These are phyloP conservation scores for Ehretia macrophylla DNA, from an alignment of 257 asterid genomes.

Conservation along the genomic window DNA sequence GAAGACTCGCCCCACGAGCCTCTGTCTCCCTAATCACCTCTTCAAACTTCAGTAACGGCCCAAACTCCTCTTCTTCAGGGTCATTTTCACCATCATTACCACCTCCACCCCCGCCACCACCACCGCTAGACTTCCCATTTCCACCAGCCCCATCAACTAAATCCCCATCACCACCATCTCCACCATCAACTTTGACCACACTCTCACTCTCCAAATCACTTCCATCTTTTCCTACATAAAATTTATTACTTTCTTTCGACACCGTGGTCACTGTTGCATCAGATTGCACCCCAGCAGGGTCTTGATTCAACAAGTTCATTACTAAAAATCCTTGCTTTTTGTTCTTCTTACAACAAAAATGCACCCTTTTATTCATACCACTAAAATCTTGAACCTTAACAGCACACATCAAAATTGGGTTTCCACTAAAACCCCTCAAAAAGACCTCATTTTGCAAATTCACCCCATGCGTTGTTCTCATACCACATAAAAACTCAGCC, in stretches of 20 bases:
- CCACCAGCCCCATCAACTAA: constrained; percentile 42
- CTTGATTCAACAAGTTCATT: constrained; percentile 39
- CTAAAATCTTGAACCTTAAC: constrained; percentile 18
- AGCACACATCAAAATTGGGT: constrained; percentile 16
- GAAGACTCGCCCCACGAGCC: constrained; percentile 76
- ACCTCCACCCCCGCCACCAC: constrained; percentile 37
- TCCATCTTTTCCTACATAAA: constrained; percentile 29
- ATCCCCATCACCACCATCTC: constrained; percentile 27
- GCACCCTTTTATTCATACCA: constrained; percentile 17
- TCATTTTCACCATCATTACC: constrained; percentile 45
- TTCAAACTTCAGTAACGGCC: constrained; percentile 80
- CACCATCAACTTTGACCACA: constrained; percentile 19
- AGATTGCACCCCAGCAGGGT: constrained; percentile 30
- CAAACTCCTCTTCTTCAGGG: constrained; percentile 70
- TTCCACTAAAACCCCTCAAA: constrained; percentile 18
- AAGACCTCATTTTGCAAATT: constrained; percentile 33
- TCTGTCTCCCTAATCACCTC: constrained; percentile 79
- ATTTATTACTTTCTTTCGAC: constrained; percentile 20
- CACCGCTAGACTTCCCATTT: constrained; percentile 48
- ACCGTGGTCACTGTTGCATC: constrained; percentile 23
- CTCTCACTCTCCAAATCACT: constrained; percentile 18
- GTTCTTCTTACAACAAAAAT: constrained; percentile 16
- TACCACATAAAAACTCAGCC: constrained; percentile 59
- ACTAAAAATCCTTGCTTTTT: constrained; percentile 33
- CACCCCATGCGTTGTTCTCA: constrained; percentile 36